Conservation (phyloP, 768 basidiomycete genomes). For the Daedaleopsis nitida region DNA sequence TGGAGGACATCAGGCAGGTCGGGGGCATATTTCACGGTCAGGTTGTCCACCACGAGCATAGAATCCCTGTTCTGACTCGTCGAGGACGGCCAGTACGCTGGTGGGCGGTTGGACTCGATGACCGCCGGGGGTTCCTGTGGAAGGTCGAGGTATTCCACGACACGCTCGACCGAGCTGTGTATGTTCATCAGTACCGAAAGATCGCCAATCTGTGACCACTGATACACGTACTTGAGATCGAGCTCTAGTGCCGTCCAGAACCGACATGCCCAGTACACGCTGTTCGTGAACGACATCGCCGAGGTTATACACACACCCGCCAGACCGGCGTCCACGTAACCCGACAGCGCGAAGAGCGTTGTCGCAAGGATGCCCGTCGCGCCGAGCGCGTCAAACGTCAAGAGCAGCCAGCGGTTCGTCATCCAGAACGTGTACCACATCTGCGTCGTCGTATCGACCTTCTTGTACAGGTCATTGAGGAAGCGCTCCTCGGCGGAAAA, state of each 20-base stretch:
- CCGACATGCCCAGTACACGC: slow-evolving; percentile 53
- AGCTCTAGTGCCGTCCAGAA: slow-evolving; percentile 63
- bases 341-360: slow-evolving; percentile 73
- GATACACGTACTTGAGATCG: slow-evolving; percentile 59
- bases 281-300: slow-evolving; percentile 60
- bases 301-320: slow-evolving; percentile 79
- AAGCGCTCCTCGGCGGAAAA: slow-evolving; percentile 84
- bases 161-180: slow-evolving; percentile 81
- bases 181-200: not conserved
- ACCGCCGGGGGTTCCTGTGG: slow-evolving; percentile 83
- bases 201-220: not conserved
- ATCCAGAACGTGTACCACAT: slow-evolving; percentile 92
- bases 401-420: slow-evolving; percentile 82
- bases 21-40: slow-evolving; percentile 81
- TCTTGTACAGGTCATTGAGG: slow-evolving; percentile 69
- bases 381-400: slow-evolving; percentile 82
- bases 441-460: slow-evolving; percentile 79
- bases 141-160: slow-evolving; percentile 88
- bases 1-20: slow-evolving; percentile 83
- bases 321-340: slow-evolving; percentile 56
- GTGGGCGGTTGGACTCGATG: slow-evolving; percentile 74
- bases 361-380: slow-evolving; percentile 74
- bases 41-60: slow-evolving; percentile 70
- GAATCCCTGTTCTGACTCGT: slow-evolving; percentile 48
- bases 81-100: slow-evolving; percentile 92